Evolutionary conservation across 2,329 filamentous ascomycete species (phyloP), one percentile per base, ranked within the genome.

Genomic region (Penicillium sp.): DNA sequence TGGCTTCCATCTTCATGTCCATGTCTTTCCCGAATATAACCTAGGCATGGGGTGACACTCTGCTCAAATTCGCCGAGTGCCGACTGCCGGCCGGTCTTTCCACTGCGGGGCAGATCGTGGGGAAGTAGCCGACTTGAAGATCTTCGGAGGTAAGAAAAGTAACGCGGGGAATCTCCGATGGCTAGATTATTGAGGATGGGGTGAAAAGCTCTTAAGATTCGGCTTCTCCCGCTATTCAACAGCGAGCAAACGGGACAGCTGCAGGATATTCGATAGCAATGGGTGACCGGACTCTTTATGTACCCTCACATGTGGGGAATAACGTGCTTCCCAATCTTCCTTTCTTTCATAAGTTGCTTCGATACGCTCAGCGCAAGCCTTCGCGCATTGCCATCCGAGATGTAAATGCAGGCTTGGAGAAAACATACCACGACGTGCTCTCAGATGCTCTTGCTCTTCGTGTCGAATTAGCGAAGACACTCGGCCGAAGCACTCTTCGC

Each of bases 401-500:
- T 55, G 55, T 77, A 44, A 75, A 73, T 60, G 68, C 70, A 8
- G 70, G 66, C 2, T 53, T 76, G 19, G 75, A 76, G 60, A 74
- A 72, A 58, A 73, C 70, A 15, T 72, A 75, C 50, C 68, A 70
- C n/a, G 65, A 77, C 53, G 63, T 77, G 19, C 49, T 77, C n/a
- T 71, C 70, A 17, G 75, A 77, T 58, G 73, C 65, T 1, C 59
- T 76, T 10, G 65, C 66, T n/a, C 65, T 77, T 30, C 67, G 74
- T 30, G 67, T 64, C 24, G 61, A 65, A 1, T 44, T 77, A 37
- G 64, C 61, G 13, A 49, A 54, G 8, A 63, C 9, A 4, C 56
- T 72, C 6, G 59, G 55, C 22, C 17, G 42, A 28, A 58, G 70
- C 26, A 64, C 62, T 8, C 64, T 65, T 33, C 58, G 62, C 2